A percentile compares a stretch with the other conserved stretches of the same genome.
Evolutionary conservation across 1,284 basidiomycete species (phyloP).

Genomic region (Ceratobasidium sp.): DNA sequence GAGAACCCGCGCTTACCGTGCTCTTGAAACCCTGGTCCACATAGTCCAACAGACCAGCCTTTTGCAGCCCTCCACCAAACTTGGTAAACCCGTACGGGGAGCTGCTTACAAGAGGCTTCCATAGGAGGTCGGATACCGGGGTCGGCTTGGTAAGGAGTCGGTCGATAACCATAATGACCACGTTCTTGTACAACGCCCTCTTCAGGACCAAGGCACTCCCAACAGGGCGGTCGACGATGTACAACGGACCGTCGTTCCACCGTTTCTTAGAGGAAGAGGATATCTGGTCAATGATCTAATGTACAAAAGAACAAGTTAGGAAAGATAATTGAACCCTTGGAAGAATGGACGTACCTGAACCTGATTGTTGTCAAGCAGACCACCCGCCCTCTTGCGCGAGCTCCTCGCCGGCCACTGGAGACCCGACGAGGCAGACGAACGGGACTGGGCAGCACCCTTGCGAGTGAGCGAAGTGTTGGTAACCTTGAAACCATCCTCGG

Average conservation of each 20-base stretch:
- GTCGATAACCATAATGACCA: conserved; percentile 26
- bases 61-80: conserved; percentile 1
- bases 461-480: not conserved
- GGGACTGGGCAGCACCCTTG: not conserved
- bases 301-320: not conserved
- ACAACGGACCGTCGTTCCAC: not conserved
- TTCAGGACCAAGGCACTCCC: not conserved
- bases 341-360: not conserved
- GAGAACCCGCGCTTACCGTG: not conserved
- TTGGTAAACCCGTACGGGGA: conserved; percentile 5
- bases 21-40: not conserved
- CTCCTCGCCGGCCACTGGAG: too few relatives aligned
- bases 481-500: not conserved
- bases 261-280: not conserved
- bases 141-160: not conserved
- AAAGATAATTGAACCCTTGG: not conserved
- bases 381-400: too few relatives aligned
- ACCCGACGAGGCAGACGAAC: too few relatives aligned
- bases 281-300: conserved; percentile 4
- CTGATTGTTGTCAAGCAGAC: too few relatives aligned
- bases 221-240: not conserved
- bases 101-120: not conserved
- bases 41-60: not conserved
- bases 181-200: not conserved
- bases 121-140: conserved; percentile 14